Evolutionary conservation across 176 grass and related monocot species (phyloP), one percentile per base, ranked within the genome.

Genomic region (Zoysia pacifica): DNA sequence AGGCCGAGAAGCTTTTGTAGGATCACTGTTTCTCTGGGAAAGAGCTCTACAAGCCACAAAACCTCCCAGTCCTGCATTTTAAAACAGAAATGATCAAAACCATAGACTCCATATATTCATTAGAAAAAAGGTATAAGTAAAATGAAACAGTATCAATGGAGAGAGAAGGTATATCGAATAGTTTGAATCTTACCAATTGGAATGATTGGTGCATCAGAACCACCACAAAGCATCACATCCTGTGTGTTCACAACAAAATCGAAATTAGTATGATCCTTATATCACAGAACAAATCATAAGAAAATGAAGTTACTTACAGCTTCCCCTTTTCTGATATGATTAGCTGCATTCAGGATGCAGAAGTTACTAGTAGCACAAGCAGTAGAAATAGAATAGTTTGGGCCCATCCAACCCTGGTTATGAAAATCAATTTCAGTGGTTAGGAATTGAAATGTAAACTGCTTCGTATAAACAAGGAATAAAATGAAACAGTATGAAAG

Each of bases 341-440:
- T 93, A 80, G 92, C 90, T 37, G 95, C 92, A 87, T 91, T 94
- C 47, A 98, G 86, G 68, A 98, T 98, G 71, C 95, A 94, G 36
- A 98, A 98, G 75, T 98, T 98, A 87, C 95, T 98, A 77, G 95
- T 94, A 38, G 95, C 95, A 91, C 95, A 98, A 35, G 95, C 95
- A 49, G 95, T 98, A 66, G 90, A 98, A 82, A 98, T 98, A 72
- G 95, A 98, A 78, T 98, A 98, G 69, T 98, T 98, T 48, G 95
- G 95, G 16, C 95, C 95, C 95, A 98, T 98, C 95, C 92, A 98
- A 56, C 95, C 92, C 92, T 98, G 76, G 4, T 3, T 44, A 44
- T 44, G 43, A 44, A 44, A 44, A 44, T 44, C 43, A 44, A 44
- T 44, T 44, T 44, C 43, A 44, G 43, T 5, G 4, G 3, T 44